phyloP scores from a whole-genome alignment of 78 protist genomes.

The Dictyostelium capitatum region DNA sequence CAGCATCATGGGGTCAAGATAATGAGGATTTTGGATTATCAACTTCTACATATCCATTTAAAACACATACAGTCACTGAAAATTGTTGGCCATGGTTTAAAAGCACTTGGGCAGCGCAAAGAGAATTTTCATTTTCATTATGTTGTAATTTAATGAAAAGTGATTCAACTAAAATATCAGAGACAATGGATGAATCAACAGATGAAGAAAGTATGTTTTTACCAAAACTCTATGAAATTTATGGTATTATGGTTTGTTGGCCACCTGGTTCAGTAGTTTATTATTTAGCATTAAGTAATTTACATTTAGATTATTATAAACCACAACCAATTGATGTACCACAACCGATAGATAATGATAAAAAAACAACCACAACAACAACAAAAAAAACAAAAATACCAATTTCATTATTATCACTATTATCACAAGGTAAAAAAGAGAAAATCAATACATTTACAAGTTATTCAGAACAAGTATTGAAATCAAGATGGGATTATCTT shows the following conservation, averaged over 20 bases:
- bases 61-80: conserved; percentile 25
- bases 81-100: conserved; percentile 48
- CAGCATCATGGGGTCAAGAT: conserved; percentile 11
- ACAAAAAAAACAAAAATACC: not conserved
- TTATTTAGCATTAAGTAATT: conserved; percentile 16
- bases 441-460: not conserved
- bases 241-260: not conserved
- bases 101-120: conserved; percentile 44
- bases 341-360: not conserved
- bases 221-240: conserved; percentile 14
- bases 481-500: conserved; percentile 23
- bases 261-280: not conserved
- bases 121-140: conserved; percentile 24
- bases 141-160: conserved; percentile 11
- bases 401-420: not conserved
- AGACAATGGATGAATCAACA: conserved; percentile 5
- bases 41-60: conserved; percentile 15
- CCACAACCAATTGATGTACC: not conserved
- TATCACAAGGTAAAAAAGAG: not conserved
- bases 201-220: conserved; percentile 47
- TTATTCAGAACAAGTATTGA: not conserved
- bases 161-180: not conserved
- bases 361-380: not conserved
- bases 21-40: conserved; percentile 13
- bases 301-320: not conserved